phyloP scores from a whole-genome alignment of 192 early-diverging fungal species.

The Coemansia sp. region DNA sequence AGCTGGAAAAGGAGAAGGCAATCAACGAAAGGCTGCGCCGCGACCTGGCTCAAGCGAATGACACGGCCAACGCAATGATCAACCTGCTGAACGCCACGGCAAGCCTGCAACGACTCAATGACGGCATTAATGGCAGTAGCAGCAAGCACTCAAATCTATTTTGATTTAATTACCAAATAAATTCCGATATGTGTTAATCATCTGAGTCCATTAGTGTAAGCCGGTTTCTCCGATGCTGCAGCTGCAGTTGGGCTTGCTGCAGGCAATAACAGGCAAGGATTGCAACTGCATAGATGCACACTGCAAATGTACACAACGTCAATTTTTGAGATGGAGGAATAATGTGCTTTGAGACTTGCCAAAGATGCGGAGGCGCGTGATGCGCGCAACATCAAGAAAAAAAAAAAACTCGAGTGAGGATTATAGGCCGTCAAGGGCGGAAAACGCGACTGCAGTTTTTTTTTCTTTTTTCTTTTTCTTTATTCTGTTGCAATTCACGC shows the following conservation, averaged over 20 bases:
- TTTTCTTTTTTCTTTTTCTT: slow-evolving; percentile 7
- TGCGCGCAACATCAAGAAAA: neutral
- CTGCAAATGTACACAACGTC: neutral
- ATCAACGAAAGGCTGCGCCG: slow-evolving; percentile 19
- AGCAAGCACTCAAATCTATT: neutral
- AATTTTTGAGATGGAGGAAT: neutral
- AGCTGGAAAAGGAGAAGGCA: slow-evolving; percentile 21
- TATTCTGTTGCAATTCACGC: neutral
- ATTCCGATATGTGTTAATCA: neutral
- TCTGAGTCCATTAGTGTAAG: no score
- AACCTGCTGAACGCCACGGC: slow-evolving; percentile 3
- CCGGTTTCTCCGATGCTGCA: no score
- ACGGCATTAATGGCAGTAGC: no score
- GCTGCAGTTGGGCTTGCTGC: no score
- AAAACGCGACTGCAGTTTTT: neutral
- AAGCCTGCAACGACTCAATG: neutral
- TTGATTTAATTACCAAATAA: neutral
- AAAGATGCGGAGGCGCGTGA: no score
- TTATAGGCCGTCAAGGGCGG: neutral
- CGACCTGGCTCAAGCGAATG: slow-evolving; percentile 25
- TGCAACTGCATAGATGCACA: neutral
- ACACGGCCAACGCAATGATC: slow-evolving; percentile 9
- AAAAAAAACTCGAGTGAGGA: neutral
- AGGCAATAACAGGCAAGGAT: no score
- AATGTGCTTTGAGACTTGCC: neutral